Conservation (phyloP, 2,329 filamentous ascomycete species). For the Fusarium sororula region DNA sequence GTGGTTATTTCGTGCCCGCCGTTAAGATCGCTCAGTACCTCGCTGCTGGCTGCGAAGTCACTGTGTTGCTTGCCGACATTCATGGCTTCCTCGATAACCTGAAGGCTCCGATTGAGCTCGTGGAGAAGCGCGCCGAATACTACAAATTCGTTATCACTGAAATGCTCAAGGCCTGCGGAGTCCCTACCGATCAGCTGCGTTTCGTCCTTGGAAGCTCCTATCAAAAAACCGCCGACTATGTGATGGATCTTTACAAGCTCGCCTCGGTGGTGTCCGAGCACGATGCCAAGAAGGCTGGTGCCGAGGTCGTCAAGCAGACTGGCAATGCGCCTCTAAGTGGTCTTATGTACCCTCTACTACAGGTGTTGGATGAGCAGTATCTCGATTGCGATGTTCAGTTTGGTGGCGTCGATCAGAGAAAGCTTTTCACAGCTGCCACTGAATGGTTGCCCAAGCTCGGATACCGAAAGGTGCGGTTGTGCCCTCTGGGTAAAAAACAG, state of each 20-base stretch:
- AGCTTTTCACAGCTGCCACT: constrained; percentile 86
- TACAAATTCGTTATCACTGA: constrained; percentile 81
- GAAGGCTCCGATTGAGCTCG: constrained; percentile 88
- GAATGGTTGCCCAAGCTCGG: constrained; percentile 87
- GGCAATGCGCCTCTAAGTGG: constrained; percentile 73
- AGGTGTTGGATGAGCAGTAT: constrained; percentile 91
- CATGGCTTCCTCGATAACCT: constrained; percentile 84
- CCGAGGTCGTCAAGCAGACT: constrained; percentile 94
- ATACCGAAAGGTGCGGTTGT: constrained; percentile 69
- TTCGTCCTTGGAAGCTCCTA: constrained; percentile 89
- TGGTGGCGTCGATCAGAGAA: constrained; percentile 84
- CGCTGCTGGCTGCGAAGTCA: constrained; percentile 83
- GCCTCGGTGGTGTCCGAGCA: constrained; percentile 76
- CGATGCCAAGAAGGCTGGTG: constrained; percentile 88
- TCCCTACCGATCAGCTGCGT: constrained; percentile 79
- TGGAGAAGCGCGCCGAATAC: constrained; percentile 83
- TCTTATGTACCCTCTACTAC: constrained; percentile 64
- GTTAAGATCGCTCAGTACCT: constrained; percentile 92
- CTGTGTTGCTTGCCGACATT: constrained; percentile 78
- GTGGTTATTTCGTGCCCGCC: constrained; percentile 87
- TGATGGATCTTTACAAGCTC: constrained; percentile 88
- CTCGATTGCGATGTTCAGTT: constrained; percentile 89
- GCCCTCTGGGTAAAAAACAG: neutral
- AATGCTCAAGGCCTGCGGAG: constrained; percentile 79
- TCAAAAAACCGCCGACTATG: constrained; percentile 77